Conservation (phyloP, 208 protist species). For the Acanthamoeba royreba region DNA sequence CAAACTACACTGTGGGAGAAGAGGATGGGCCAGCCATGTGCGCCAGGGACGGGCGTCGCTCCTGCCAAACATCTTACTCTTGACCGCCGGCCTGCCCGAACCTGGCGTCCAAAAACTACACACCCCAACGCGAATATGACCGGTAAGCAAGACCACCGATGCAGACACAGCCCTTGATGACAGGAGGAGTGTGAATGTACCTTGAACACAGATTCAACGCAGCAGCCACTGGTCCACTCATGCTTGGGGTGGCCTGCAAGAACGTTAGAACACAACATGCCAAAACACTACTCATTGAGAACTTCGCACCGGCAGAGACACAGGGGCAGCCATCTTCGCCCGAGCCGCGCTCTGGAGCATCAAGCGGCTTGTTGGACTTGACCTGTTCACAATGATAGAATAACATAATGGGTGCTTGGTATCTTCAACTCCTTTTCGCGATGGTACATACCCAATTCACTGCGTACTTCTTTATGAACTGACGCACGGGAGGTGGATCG, state of each 20-base stretch:
- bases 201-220: not conserved
- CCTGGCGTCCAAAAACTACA: not conserved
- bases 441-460: not conserved
- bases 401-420: too few relatives aligned
- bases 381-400: too few relatives aligned
- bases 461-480: conserved; percentile 18
- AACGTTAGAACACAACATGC: too few relatives aligned
- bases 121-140: too few relatives aligned
- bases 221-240: conserved; percentile 20
- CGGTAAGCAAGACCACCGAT: too few relatives aligned
- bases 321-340: not conserved
- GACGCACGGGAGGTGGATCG: not conserved
- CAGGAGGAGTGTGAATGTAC: not conserved
- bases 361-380: not conserved
- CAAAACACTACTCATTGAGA: too few relatives aligned
- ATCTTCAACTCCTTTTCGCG: not conserved
- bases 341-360: not conserved
- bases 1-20: too few relatives aligned
- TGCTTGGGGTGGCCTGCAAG: not conserved
- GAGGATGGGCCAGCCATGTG: not conserved
- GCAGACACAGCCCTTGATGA: too few relatives aligned
- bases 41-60: not conserved
- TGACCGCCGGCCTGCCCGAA: not conserved
- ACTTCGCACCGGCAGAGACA: not conserved
- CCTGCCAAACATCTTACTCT: too few relatives aligned